Base-by-base conservation (phyloP, 768 basidiomycete genomes). In the Boletellus ananas region DNA sequence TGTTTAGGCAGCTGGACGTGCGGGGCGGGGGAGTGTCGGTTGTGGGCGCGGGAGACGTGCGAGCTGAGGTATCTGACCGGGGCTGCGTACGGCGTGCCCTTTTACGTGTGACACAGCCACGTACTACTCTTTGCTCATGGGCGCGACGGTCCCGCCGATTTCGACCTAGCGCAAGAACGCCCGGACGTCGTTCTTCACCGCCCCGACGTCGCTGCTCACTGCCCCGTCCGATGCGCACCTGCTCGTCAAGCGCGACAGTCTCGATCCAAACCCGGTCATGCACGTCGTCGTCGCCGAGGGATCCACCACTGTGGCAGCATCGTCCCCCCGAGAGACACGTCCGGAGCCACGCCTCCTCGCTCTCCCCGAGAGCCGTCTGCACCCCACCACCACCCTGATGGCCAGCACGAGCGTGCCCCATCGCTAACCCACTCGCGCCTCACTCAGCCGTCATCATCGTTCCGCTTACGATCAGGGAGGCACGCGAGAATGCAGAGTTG, bases 51-150 rank as follows among this genome's bases (percentile, higher is more conserved):
- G 56, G 81, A 87, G 20, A 74, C 74, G 17, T 96, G 94, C 71
- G 94, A 94, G 70, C 73, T 99, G 33, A 87, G 83, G 65, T 98
- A 93, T 67, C 74, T 98, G 50, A 98, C 94, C 25, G 96, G 95
- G 1, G 94, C 94, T 1, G 94, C 96, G 11, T 98, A 97, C 64
- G 96, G 96, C 2, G 87, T 99, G 58, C 96, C 96, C 2, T 92
- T 94, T 61, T 92, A 90, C 68, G 65, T 96, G 52, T 81, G 66
- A 59, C 23, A 25, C 23, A 3, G 23, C 23, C 23, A 25, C 23
- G 7, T 25, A 6, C 6, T 25, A 25, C 5, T 25, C 4, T 5
- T 25, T 25, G 4, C 4, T 6, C 23, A 25, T 25, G 23, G 23
- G 5, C 5, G 7, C 23, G 23, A 3, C 23, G 23, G 23, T 25